phyloP scores from a whole-genome alignment of 441 rosid species.

The Theobroma grandiflorum region DNA sequence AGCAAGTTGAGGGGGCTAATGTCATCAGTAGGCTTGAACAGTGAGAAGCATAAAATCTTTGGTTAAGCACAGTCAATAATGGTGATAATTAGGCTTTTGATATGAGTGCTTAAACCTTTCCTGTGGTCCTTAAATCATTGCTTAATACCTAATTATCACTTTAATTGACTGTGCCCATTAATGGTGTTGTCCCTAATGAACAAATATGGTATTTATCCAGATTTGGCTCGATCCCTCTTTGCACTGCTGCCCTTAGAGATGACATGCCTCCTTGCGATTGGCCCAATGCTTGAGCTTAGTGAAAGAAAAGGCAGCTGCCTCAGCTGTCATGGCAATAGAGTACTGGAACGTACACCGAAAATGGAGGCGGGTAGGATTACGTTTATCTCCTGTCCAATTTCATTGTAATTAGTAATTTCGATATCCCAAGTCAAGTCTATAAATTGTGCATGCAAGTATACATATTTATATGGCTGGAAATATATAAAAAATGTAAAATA shows the following conservation, averaged over 20 bases:
- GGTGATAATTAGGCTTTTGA: conserved; percentile 38
- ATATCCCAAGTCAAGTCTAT: neutral
- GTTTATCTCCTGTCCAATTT: neutral
- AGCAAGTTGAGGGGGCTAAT: conserved; percentile 11
- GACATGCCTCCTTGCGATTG: neutral
- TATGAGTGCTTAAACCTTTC: conserved; percentile 22
- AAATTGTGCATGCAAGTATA: no score
- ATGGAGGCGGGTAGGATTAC: neutral
- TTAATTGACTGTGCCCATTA: conserved; percentile 20
- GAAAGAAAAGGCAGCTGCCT: neutral
- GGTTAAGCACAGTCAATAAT: conserved; percentile 37
- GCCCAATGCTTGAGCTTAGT: neutral
- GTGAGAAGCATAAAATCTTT: conserved; percentile 28
- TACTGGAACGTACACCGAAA: conserved; percentile 7
- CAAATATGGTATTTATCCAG: neutral
- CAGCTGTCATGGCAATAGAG: neutral
- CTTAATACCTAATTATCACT: conserved; percentile 33
- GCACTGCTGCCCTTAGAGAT: neutral
- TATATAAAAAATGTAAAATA: neutral
- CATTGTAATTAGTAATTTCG: neutral
- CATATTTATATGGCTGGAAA: neutral
- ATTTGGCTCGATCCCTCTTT: neutral
- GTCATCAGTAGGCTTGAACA: conserved; percentile 30
- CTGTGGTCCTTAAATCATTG: conserved; percentile 31
- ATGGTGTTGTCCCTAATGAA: conserved; percentile 5